Evolutionary conservation across 2,329 filamentous ascomycete species (phyloP).

Genomic region (Mollisiaceae sp.): DNA sequence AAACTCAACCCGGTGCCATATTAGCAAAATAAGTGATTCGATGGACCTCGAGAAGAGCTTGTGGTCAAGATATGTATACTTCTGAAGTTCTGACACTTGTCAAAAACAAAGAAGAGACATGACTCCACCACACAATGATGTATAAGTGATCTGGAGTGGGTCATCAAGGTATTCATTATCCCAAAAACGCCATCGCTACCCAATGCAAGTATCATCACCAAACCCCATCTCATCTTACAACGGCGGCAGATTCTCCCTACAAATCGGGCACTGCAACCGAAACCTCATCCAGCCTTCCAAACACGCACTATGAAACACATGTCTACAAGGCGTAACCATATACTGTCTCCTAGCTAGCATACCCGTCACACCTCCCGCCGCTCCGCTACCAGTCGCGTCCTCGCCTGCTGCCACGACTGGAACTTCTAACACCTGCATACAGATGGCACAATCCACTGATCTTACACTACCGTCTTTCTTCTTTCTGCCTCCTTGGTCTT

Average conservation of each 20-base stretch:
- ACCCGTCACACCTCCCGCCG: conserved; percentile 59
- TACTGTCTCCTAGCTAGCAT: conserved; percentile 82
- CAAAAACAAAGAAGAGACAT: too few species aligned
- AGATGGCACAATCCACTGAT: conserved; percentile 91
- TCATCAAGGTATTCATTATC: conserved; percentile 2
- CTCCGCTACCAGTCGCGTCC: conserved; percentile 47
- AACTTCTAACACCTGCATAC: conserved; percentile 88
- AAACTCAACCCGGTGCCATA: background rate
- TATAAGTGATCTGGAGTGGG: background rate
- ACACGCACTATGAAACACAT: conserved; percentile 92
- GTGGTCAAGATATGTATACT: too few species aligned
- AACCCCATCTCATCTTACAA: conserved; percentile 64
- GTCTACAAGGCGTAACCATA: conserved; percentile 96
- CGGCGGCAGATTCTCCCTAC: conserved; percentile 85
- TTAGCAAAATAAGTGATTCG: background rate
- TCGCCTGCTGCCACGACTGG: conserved; percentile 72
- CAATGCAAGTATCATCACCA: conserved; percentile 6
- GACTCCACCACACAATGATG: too few species aligned
- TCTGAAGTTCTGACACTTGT: too few species aligned
- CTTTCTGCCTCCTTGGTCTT: conserved; percentile 45
- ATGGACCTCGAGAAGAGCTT: background rate
- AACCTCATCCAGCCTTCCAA: conserved; percentile 97
- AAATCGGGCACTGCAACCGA: conserved; percentile 92
- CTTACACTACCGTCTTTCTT: conserved; percentile 52
- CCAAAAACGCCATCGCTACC: conserved; percentile 10